These are phyloP conservation scores for Phialocephala subalpina DNA, from an alignment of 2,329 filamentous ascomycete genomes.

Conservation along the genomic window DNA sequence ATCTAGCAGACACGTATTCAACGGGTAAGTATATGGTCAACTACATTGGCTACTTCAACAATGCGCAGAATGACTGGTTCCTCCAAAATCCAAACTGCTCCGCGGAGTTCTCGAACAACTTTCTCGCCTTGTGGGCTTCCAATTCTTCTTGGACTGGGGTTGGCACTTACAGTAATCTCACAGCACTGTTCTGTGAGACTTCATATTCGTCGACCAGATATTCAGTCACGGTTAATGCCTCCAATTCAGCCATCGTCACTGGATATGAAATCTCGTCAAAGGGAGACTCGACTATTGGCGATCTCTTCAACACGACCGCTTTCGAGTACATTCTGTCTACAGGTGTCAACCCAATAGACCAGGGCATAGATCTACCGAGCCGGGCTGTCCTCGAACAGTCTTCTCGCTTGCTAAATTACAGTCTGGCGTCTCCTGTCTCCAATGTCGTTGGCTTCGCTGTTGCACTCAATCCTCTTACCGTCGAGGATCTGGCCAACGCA, in stretches of 20 bases:
- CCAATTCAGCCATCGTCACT: background rate
- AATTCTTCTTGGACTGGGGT: background rate
- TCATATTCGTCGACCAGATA: conserved; percentile 56
- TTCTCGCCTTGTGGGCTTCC: conserved; percentile 45
- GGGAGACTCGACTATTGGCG: conserved; percentile 34
- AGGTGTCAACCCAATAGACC: conserved; percentile 27
- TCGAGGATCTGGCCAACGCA: conserved; percentile 47
- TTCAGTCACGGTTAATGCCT: conserved; percentile 47
- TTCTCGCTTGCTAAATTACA: conserved; percentile 31
- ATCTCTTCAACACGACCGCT: conserved; percentile 47
- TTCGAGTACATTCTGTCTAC: conserved; percentile 48
- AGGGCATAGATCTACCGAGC: conserved; percentile 31
- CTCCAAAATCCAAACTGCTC: conserved; percentile 47
- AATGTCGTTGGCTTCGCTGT: conserved; percentile 51
- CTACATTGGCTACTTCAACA: conserved; percentile 54
- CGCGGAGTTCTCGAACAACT: conserved; percentile 46
- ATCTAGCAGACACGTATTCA: background rate
- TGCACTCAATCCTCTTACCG: conserved; percentile 35
- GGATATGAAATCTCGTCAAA: background rate
- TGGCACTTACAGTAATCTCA: conserved; percentile 36
- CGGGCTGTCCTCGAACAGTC: conserved; percentile 33
- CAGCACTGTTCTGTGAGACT: conserved; percentile 52
- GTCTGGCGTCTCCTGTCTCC: conserved; percentile 36
- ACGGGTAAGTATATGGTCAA: conserved; percentile 11
- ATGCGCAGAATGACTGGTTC: conserved; percentile 43